These are phyloP conservation scores for Juglanconis oblonga DNA, from an alignment of 2,329 filamentous ascomycete genomes.

Conservation along the genomic window DNA sequence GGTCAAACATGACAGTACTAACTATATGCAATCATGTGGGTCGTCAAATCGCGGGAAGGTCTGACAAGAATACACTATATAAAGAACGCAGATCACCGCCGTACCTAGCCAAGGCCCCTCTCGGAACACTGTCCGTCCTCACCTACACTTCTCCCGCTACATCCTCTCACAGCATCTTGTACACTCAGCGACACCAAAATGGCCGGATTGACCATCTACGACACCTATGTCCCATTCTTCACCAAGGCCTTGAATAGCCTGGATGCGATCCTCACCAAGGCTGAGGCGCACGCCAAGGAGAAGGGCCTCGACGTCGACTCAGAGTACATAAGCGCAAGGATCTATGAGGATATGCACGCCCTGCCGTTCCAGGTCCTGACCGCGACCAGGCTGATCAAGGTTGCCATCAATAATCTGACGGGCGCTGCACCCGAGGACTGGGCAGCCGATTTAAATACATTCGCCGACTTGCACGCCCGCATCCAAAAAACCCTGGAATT, in stretches of 20 bases:
- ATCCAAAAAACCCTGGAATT: slow-evolving; percentile 29
- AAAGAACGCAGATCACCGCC: too few relatives aligned
- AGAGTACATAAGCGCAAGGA: slow-evolving; percentile 22
- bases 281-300: slow-evolving; percentile 26
- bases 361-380: slow-evolving; percentile 34
- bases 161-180: neutral
- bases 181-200: slow-evolving; percentile 21
- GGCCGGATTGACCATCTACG: slow-evolving; percentile 28
- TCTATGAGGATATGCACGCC: slow-evolving; percentile 34
- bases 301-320: slow-evolving; percentile 23
- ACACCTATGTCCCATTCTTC: slow-evolving; percentile 26
- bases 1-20: too few relatives aligned
- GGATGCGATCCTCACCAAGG: slow-evolving; percentile 29
- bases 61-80: too few relatives aligned
- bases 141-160: neutral
- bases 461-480: slow-evolving; percentile 29
- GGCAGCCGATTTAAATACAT: slow-evolving; percentile 28
- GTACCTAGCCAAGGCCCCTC: too few relatives aligned
- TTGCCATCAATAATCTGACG: slow-evolving; percentile 26
- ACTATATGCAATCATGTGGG: too few relatives aligned
- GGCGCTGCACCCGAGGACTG: slow-evolving; percentile 22
- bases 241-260: slow-evolving; percentile 25
- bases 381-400: slow-evolving; percentile 28
- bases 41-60: too few relatives aligned
- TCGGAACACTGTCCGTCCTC: too few relatives aligned